Conservation (phyloP, 768 basidiomycete species). For the Trichaptum fuscoviolaceum region DNA sequence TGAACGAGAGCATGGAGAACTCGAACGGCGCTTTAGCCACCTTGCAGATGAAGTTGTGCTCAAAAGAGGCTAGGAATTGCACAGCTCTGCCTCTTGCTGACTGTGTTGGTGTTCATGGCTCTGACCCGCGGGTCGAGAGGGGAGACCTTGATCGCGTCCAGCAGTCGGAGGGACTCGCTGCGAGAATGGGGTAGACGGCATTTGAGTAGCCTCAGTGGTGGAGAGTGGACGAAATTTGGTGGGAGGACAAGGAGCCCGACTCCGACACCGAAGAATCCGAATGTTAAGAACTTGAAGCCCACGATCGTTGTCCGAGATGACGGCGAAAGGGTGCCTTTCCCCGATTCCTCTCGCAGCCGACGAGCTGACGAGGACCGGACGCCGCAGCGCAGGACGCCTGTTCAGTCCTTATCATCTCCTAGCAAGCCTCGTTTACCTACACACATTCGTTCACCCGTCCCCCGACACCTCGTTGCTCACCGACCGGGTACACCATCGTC, state of each 20-base stretch:
- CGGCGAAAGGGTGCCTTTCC: background rate
- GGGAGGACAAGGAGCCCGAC: constrained; percentile 29
- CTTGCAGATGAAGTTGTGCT: constrained; percentile 82
- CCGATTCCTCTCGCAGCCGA: background rate
- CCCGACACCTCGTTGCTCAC: constrained; percentile 9
- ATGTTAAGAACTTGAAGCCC: background rate
- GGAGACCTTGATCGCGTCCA: constrained; percentile 15
- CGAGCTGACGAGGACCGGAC: background rate
- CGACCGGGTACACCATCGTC: constrained; percentile 12
- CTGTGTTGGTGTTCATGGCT: constrained; percentile 81
- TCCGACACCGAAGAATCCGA: constrained; percentile 13
- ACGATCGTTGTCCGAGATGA: background rate
- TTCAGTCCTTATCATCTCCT: background rate
- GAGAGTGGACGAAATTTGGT: constrained; percentile 37
- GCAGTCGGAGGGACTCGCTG: constrained; percentile 23
- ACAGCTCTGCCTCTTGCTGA: constrained; percentile 78
- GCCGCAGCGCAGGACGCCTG: background rate
- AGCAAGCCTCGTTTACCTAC: background rate
- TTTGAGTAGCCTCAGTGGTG: constrained; percentile 42
- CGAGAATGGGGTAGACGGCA: constrained; percentile 54
- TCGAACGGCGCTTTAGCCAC: constrained; percentile 65
- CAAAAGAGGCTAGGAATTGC: constrained; percentile 85
- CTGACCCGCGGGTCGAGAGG: constrained; percentile 70
- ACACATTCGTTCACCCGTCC: background rate
- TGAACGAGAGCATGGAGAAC: constrained; percentile 64